Percentiles rank a stretch among this genome's conserved stretches.
Conservation (phyloP, 805 yeast species). For the Candida lessepsii region DNA sequence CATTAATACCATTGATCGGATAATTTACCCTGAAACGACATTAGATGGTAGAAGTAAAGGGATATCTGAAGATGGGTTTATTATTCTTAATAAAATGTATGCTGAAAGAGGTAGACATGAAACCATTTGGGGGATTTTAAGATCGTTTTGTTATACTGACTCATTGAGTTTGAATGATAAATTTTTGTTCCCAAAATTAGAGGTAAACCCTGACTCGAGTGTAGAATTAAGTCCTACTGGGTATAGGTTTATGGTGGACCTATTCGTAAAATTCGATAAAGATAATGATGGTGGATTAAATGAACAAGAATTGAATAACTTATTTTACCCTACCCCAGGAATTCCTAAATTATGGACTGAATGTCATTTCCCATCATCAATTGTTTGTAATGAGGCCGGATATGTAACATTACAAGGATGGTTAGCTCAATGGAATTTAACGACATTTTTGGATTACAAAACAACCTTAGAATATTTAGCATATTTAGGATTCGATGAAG, state of each 20-base stretch:
- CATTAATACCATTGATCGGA: conserved; percentile 28
- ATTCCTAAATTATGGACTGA: conserved; percentile 85
- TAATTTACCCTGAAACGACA: conserved; percentile 26
- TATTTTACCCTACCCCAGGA: conserved; percentile 92
- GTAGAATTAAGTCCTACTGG: conserved; percentile 94
- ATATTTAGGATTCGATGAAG: conserved; percentile 80
- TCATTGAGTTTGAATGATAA: conserved; percentile 81
- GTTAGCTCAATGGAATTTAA: conserved; percentile 99
- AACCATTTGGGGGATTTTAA: conserved; percentile 91
- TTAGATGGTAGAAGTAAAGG: conserved; percentile 43
- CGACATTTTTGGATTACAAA: conserved; percentile 80
- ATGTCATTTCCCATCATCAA: conserved; percentile 79
- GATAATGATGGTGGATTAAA: conserved; percentile 96
- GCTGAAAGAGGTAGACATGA: conserved; percentile 94
- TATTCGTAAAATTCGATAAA: conserved; percentile 82
- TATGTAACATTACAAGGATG: conserved; percentile 94
- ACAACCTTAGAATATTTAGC: conserved; percentile 87
- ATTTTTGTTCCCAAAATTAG: conserved; percentile 75
- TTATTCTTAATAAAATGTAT: conserved; percentile 72
- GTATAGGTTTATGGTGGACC: conserved; percentile 85
- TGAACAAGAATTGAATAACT: conserved; percentile 60
- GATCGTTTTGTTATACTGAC: conserved; percentile 89
- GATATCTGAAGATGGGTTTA: conserved; percentile 70
- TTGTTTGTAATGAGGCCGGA: conserved; percentile 88
- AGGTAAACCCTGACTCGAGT: conserved; percentile 69